phyloP scores from a whole-genome alignment of 2,329 filamentous ascomycete species.

The Aspergillus neotritici region DNA sequence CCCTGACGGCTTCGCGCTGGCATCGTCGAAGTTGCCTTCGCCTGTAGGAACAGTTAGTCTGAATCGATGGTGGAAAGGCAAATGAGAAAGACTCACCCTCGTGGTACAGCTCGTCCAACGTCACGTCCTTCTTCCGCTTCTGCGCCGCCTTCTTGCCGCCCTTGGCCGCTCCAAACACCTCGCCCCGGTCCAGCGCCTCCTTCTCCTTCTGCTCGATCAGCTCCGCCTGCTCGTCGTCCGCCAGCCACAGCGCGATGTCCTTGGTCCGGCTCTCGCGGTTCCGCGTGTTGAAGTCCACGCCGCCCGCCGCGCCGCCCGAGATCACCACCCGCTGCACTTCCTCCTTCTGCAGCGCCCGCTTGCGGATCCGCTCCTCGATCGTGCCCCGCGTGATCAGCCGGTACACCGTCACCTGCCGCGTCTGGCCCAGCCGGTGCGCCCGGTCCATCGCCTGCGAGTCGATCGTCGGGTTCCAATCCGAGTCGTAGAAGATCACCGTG shows the following conservation, averaged over 20 bases:
- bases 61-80: background rate
- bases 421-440: conserved; percentile 94
- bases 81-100: conserved; percentile 66
- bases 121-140: conserved; percentile 58
- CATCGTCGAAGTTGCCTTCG: conserved; percentile 92
- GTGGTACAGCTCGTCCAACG: conserved; percentile 95
- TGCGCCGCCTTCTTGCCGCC: conserved; percentile 55
- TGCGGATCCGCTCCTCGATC: conserved; percentile 96
- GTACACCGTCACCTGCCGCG: conserved; percentile 92
- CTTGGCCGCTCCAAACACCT: conserved; percentile 56
- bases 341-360: conserved; percentile 95
- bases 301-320: conserved; percentile 71
- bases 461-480: conserved; percentile 98
- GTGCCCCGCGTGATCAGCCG: conserved; percentile 94
- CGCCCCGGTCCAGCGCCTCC: conserved; percentile 67
- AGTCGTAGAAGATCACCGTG: conserved; percentile 99
- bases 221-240: conserved; percentile 92
- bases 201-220: conserved; percentile 89
- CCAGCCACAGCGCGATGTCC: conserved; percentile 98
- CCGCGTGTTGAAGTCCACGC: conserved; percentile 94
- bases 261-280: conserved; percentile 89
- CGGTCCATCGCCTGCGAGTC: conserved; percentile 99
- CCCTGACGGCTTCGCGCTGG: conserved; percentile 72
- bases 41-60: conserved; percentile 49
- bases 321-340: conserved; percentile 98